Base-by-base conservation (phyloP, 2,329 filamentous ascomycete species). In the Polychaeton citri region DNA sequence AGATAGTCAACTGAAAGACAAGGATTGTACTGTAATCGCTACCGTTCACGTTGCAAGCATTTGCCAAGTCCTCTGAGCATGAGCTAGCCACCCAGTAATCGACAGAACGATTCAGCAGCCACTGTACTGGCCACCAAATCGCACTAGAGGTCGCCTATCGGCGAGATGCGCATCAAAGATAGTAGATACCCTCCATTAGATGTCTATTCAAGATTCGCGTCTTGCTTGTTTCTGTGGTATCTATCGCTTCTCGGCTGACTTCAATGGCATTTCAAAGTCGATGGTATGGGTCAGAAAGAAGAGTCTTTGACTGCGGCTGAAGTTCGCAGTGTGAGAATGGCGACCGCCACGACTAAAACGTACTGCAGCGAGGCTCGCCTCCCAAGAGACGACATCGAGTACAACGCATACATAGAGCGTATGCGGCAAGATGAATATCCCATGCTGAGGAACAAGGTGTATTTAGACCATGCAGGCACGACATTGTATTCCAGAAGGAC, bases 381-480 rank as follows among this genome's bases (percentile, higher is more conserved):
- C 12, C 24, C 24, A 28, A 10, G 12, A 5, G 24, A 28, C 24
- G 24, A 41, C 6, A n/a, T 18, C 6, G 45, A 37, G 16, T 55
- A 55, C 43, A 55, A 64, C 40, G 52, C 53, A n/a, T 58, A 66
- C 37, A 58, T 71, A 37, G 63, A 68, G 36, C 43, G 51, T 4
- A 66, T 71, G 43, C 59, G 68, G 33, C 50, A 54, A 18, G 47
- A 47, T 15, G 63, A 72, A 43, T 71, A 69, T 51, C 67, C 68
- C 1, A 54, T 55, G 53, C 44, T 53, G 5, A 34, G 38, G 21
- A 43, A 44, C 21, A 39, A 46, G 6, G 45, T 54, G 32, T 96
- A 95, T 57, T 77, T 96, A 38, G 88, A 96, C 50, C 87, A 96
- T 79, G 86, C 86, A 0, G 88, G 86, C n/a, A 83, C 84, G n/a